Conservation (phyloP, 208 protist genomes). For the Leishmania lainsoni region DNA sequence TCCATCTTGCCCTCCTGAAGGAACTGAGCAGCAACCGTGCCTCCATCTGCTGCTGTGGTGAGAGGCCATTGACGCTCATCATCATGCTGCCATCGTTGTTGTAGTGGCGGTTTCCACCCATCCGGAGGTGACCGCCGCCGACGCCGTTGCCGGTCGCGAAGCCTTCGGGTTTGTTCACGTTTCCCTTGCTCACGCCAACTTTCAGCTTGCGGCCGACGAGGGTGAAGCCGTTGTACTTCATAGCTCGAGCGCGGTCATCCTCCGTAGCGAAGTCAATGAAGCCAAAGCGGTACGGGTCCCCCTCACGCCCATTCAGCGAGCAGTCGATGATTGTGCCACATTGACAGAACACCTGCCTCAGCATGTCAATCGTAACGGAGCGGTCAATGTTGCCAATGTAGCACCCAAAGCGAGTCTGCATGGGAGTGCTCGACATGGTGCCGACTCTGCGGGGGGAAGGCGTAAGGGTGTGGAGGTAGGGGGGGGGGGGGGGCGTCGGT, state of each 20-base stretch:
- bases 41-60: slow-evolving; percentile 53
- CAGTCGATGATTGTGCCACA: slow-evolving; percentile 86
- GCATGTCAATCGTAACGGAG: slow-evolving; percentile 75
- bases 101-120: slow-evolving; percentile 1
- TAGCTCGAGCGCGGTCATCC: slow-evolving; percentile 71
- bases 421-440: slow-evolving; percentile 31
- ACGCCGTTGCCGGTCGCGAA: slow-evolving; percentile 29
- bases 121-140: slow-evolving; percentile 7
- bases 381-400: slow-evolving; percentile 90
- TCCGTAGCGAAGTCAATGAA: slow-evolving; percentile 89
- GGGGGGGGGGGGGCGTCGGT: background rate
- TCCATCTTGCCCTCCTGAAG: slow-evolving; percentile 76
- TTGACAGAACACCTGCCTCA: slow-evolving; percentile 78
- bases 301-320: slow-evolving; percentile 82
- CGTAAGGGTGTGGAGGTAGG: background rate
- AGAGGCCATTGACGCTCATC: slow-evolving; percentile 23
- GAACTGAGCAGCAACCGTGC: slow-evolving; percentile 71
- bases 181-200: slow-evolving; percentile 87
- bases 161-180: slow-evolving; percentile 56
- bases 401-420: slow-evolving; percentile 72
- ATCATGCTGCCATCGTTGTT: background rate
- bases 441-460: background rate
- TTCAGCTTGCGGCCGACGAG: slow-evolving; percentile 78
- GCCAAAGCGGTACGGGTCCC: slow-evolving; percentile 83
- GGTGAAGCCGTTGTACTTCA: slow-evolving; percentile 89